phyloP scores from a whole-genome alignment of 2,329 filamentous ascomycete genomes.

The Hymenoscyphus infarciens region DNA sequence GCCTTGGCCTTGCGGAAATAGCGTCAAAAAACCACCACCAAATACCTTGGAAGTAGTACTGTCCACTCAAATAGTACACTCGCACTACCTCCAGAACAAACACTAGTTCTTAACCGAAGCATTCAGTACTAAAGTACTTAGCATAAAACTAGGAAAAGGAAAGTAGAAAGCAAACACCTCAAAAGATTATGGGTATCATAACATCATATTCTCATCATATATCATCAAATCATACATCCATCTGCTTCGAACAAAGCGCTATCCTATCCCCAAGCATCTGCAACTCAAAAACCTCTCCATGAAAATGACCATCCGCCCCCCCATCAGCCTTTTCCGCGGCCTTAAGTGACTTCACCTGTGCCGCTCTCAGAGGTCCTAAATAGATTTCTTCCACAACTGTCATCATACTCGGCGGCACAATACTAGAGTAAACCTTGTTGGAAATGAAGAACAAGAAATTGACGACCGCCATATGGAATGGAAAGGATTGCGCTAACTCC shows the following conservation, averaged over 20 bases:
- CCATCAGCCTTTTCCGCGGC: too few species aligned
- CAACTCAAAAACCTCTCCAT: slow-evolving; percentile 6
- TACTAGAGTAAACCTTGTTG: slow-evolving; percentile 42
- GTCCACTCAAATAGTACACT: too few species aligned
- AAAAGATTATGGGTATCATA: neutral
- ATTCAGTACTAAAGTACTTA: neutral
- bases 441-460: slow-evolving; percentile 60
- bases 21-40: too few species aligned
- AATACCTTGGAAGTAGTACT: neutral
- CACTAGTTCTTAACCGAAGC: too few species aligned
- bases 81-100: too few species aligned
- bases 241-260: neutral
- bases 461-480: slow-evolving; percentile 56
- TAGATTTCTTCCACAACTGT: slow-evolving; percentile 57
- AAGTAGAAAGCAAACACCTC: neutral
- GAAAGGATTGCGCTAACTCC: slow-evolving; percentile 49
- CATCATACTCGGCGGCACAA: slow-evolving; percentile 55
- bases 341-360: slow-evolving; percentile 36
- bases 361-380: slow-evolving; percentile 49
- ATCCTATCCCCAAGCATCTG: slow-evolving; percentile 11
- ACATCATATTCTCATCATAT: neutral
- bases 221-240: slow-evolving; percentile 4
- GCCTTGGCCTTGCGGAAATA: too few species aligned
- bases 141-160: neutral
- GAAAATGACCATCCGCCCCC: too few species aligned